Conservation (phyloP, 1,284 basidiomycete genomes). For the Schizophyllum commune region DNA sequence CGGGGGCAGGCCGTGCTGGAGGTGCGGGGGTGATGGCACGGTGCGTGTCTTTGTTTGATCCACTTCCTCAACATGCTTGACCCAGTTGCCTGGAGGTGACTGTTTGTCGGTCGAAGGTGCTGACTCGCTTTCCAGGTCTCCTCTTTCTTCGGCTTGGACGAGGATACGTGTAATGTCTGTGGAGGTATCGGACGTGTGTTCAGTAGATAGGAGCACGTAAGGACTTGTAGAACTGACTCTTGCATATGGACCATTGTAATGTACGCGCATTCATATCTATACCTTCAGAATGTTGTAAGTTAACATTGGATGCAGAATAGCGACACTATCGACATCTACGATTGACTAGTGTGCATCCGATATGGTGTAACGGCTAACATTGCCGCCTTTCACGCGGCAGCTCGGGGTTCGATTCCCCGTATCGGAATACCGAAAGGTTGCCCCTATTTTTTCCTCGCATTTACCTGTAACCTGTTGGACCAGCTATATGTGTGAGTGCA, state of each 20-base stretch:
- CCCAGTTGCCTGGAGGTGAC: too few species aligned
- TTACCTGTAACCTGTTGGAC: too few species aligned
- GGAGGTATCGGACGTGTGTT: constrained; percentile 54
- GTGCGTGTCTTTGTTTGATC: constrained; percentile 13
- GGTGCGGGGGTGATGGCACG: constrained; percentile 52
- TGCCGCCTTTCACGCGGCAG: constrained; percentile 62
- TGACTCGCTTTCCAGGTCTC: neutral
- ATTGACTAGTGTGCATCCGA: too few species aligned
- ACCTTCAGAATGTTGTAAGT: too few species aligned
- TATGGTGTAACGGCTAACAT: constrained; percentile 72
- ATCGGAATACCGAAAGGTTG: constrained; percentile 22
- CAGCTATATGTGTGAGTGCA: too few species aligned
- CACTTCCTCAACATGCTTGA: neutral
- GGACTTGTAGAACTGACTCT: neutral
- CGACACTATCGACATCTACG: too few species aligned
- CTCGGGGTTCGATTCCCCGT: constrained; percentile 57
- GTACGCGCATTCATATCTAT: too few species aligned
- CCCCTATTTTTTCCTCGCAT: too few species aligned
- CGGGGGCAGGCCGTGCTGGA: constrained; percentile 58
- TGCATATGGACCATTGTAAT: too few species aligned
- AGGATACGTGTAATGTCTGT: constrained; percentile 41
- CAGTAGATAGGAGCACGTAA: neutral
- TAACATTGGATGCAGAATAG: too few species aligned
- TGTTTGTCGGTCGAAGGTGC: too few species aligned
- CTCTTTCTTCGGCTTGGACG: constrained; percentile 49